phyloP scores from a whole-genome alignment of 352 stramenopile species.

The Globisporangium uncinulatum region DNA sequence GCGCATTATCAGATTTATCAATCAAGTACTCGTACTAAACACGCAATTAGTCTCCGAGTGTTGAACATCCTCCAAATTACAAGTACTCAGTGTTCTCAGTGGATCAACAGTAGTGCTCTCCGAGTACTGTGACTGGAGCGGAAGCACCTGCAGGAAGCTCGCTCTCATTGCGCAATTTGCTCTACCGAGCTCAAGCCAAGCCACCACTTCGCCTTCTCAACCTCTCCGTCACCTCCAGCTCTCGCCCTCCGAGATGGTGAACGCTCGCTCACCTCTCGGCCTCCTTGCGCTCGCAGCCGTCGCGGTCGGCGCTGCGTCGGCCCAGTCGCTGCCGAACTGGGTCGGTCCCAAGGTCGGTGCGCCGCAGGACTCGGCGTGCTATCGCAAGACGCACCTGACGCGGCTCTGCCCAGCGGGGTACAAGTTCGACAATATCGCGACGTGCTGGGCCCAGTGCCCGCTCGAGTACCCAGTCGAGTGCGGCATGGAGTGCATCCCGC shows the following conservation, averaged over 20 bases:
- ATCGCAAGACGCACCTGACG: slow-evolving; percentile 18
- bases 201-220: neutral
- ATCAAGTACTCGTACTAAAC: too few relatives aligned
- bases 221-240: too few relatives aligned
- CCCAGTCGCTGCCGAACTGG: slow-evolving; percentile 15
- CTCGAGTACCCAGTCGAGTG: slow-evolving; percentile 72
- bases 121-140: neutral
- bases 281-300: neutral
- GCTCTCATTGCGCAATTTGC: neutral
- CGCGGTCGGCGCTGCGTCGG: neutral
- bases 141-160: neutral
- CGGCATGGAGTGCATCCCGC: slow-evolving; percentile 50
- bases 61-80: too few relatives aligned
- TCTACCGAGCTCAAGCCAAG: neutral
- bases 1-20: too few relatives aligned
- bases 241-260: neutral
- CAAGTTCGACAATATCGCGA: slow-evolving; percentile 16
- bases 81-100: too few relatives aligned
- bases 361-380: slow-evolving; percentile 15
- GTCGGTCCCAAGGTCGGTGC: slow-evolving; percentile 15
- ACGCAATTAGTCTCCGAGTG: too few relatives aligned
- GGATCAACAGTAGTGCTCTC: too few relatives aligned
- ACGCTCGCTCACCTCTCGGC: neutral
- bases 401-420: slow-evolving; percentile 16
- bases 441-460: slow-evolving; percentile 67